Base-by-base conservation (phyloP, 2,329 filamentous ascomycete genomes). In the Pseudogymnoascus sp. region DNA sequence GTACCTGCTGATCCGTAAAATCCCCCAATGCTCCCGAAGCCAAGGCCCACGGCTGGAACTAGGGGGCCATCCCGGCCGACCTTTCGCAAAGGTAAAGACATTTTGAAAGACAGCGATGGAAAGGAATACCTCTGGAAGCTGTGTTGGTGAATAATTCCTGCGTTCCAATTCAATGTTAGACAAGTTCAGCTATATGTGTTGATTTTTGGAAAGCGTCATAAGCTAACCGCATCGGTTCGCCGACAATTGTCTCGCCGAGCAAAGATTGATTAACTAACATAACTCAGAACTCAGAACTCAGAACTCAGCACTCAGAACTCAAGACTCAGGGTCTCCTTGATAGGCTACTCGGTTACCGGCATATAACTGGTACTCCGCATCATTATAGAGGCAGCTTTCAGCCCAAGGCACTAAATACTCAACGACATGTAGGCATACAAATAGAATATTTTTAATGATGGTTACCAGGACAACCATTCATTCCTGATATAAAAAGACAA, bases 31-130 rank as follows among this genome's bases (percentile, higher is more conserved):
- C 67, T 68, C 66, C 70, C 69, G 9, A 65, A 62, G 3, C 70
- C 70, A 25, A 69, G 65, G 25, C 70, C 70, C 8, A 71, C 20
- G 4, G 64, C 61, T 28, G 66, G 41, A 4, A 72, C 68, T n/a
- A 63, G 58, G 11, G 70, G 69, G 2, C 70, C 70, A 54, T 71
- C 65, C 28, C 64, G 67, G 43, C 70, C 70, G 11, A 71, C 64
- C 14, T 61, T 60, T n/a, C 68, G 64, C 7, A 65, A 67, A 28
- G 68, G 66, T 8, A 4, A 30, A 16, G 41, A 47, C 22, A 28
- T 14, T 30, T 11, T 30, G 7, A 28, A 16, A 28, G 22, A 16
- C 1, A 8, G 16, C 7, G 25, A 16, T 16, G 8, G 14, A 16
- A 25, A 25, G 5, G 3, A 4, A 25, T 25, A 25, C 22, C 22